Base-by-base conservation (phyloP, 768 basidiomycete species). In the Porphyrellus cyaneotinctus region DNA sequence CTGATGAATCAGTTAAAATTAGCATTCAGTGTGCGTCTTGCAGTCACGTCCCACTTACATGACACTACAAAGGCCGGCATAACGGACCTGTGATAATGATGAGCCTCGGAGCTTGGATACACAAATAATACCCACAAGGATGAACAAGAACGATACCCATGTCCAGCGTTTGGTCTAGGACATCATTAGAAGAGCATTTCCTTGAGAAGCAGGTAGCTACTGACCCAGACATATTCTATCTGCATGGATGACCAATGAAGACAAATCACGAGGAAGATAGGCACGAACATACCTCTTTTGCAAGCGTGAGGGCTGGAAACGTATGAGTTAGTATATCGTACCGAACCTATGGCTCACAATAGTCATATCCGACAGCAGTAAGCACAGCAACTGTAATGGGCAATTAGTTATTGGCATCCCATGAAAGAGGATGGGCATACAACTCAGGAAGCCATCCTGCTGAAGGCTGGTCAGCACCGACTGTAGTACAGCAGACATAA, bases 241-340 rank as follows among this genome's bases (percentile, higher is more conserved):
- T 42, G 14, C 20, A 12, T 13, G 4, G n/a, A 42, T 24, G 6
- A 18, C 24, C 41, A 42, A 23, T 24, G 23, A 14, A 23, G 15
- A 9, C 1, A 24, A 6, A 15, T 17, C 22, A 11, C 6, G 5
- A 17, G 2, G 23, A 8, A 3, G 24, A 6, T 3, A 23, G 8
- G n/a, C n/a, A n/a, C n/a, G n/a, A 37, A 1, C 5, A 17, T 58
- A 58, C 58, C 48, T 59, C 51, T 6, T 38, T 17, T 10, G 56
- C 28, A 8, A 59, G 44, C 22, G 51, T 53, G 3, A 59, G 56
- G 33, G 36, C 58, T 59, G 28, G 17, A 1, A 18, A 41, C n/a
- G 15, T 15, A 17, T 1, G 17, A 13, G 10, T 51, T 5, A 11
- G 10, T 10, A 31, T 4, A 10, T 7, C 2, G 12, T 6, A 35